Evolutionary conservation across 2,329 filamentous ascomycete genomes (phyloP).

Genomic region (Colletotrichum melonis): DNA sequence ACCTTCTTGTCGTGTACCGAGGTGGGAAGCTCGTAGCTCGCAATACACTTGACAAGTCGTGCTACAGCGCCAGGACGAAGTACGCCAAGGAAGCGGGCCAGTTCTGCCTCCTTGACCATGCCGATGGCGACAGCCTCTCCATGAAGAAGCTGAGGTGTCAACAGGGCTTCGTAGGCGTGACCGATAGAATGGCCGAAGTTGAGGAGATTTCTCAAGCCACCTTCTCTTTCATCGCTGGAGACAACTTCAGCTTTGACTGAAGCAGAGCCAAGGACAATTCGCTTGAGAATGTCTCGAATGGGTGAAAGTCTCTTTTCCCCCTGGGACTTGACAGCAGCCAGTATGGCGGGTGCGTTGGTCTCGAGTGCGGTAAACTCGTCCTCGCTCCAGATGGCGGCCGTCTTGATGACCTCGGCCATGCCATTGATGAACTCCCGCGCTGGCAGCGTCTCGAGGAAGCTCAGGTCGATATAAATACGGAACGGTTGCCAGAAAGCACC

Average conservation of each 20-base stretch:
- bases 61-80: constrained; percentile 89
- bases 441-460: constrained; percentile 90
- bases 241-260: constrained; percentile 94
- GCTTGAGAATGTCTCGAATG: constrained; percentile 78
- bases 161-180: constrained; percentile 93
- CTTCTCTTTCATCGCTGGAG: constrained; percentile 93
- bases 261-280: constrained; percentile 90
- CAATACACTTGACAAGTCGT: constrained; percentile 89
- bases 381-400: constrained; percentile 95
- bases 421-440: constrained; percentile 96
- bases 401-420: constrained; percentile 99
- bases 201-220: constrained; percentile 90
- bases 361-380: constrained; percentile 87
- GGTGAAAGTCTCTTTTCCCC: constrained; percentile 69
- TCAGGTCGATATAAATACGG: constrained; percentile 92
- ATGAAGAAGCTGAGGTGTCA: constrained; percentile 94
- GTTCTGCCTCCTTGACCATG: constrained; percentile 97
- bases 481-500: constrained; percentile 97
- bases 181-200: constrained; percentile 99
- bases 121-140: constrained; percentile 97
- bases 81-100: constrained; percentile 89
- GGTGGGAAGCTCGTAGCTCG: constrained; percentile 91
- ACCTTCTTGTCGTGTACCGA: constrained; percentile 87
- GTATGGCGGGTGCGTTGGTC: constrained; percentile 80
- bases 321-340: constrained; percentile 74